phyloP scores from a whole-genome alignment of 441 rosid genomes.

The Isatis lusitanica region DNA sequence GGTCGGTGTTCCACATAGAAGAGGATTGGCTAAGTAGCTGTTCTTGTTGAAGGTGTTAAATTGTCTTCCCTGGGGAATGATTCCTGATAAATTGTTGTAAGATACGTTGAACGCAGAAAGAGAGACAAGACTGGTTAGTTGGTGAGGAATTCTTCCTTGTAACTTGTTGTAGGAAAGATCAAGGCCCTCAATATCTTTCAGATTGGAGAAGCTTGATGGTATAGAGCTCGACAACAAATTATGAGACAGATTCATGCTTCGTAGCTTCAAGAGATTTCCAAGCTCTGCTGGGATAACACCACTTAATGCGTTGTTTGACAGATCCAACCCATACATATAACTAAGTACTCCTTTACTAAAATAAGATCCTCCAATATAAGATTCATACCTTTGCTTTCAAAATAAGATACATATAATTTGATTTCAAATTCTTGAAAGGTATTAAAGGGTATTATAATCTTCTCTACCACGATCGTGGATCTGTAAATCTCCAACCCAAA shows the following conservation, averaged over 20 bases:
- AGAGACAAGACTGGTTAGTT: background rate
- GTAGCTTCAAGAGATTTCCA: background rate
- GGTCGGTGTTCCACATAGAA: conserved; percentile 16
- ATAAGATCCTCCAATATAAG: background rate
- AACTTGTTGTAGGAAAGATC: background rate
- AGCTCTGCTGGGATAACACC: conserved; percentile 22
- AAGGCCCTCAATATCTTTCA: conserved; percentile 24
- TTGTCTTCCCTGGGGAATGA: conserved; percentile 13
- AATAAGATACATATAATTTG: too few relatives aligned
- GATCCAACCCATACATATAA: conserved; percentile 9
- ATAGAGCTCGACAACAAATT: conserved; percentile 1
- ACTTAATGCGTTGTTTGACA: conserved; percentile 14
- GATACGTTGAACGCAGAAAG: background rate
- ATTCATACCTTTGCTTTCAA: conserved; percentile 18
- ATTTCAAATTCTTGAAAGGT: background rate
- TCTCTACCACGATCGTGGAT: background rate
- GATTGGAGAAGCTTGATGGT: background rate
- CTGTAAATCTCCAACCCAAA: background rate
- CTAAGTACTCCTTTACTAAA: background rate
- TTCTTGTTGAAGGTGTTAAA: conserved; percentile 13
- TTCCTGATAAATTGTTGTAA: background rate
- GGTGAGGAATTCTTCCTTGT: background rate
- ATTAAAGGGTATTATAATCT: background rate
- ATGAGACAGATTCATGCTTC: background rate
- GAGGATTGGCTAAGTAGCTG: conserved; percentile 11